phyloP scores from a whole-genome alignment of 2,329 filamentous ascomycete species.

The Torrubiella hemipterigena region DNA sequence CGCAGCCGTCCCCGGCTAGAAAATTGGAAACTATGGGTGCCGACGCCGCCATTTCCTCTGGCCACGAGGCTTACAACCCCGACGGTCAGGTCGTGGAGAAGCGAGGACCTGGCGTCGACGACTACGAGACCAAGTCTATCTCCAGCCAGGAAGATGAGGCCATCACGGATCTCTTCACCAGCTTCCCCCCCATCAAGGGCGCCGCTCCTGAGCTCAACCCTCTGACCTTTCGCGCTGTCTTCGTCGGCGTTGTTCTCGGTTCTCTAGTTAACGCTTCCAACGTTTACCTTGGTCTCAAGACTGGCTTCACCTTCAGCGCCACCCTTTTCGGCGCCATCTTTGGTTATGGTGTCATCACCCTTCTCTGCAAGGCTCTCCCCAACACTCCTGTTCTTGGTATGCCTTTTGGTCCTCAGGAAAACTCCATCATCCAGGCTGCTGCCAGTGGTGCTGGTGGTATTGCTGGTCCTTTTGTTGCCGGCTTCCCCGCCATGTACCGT shows the following conservation, averaged over 20 bases:
- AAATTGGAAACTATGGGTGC: no score
- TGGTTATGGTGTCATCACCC: constrained; percentile 44
- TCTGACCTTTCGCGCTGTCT: constrained; percentile 41
- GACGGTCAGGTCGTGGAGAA: no score
- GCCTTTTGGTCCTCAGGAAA: constrained; percentile 47
- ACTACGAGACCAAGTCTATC: not conserved
- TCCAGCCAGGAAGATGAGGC: not conserved
- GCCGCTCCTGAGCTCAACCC: constrained; percentile 33
- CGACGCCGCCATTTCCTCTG: no score
- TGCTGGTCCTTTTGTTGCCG: constrained; percentile 44
- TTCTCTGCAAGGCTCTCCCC: constrained; percentile 35
- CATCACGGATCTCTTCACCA: constrained; percentile 18
- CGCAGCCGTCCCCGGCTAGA: no score
- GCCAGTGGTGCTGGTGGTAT: constrained; percentile 48
- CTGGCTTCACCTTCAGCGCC: constrained; percentile 36
- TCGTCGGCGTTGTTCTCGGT: constrained; percentile 43
- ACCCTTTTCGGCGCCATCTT: constrained; percentile 43
- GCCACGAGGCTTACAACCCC: no score
- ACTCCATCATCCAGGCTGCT: constrained; percentile 48
- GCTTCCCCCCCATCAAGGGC: constrained; percentile 27
- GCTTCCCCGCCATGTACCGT: constrained; percentile 48
- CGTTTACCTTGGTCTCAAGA: constrained; percentile 46
- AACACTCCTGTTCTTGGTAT: constrained; percentile 39
- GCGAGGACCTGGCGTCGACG: no score
- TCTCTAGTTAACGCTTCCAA: constrained; percentile 51